These are phyloP conservation scores for Aspergillus persii DNA, from an alignment of 2,329 filamentous ascomycete species.

Conservation along the genomic window DNA sequence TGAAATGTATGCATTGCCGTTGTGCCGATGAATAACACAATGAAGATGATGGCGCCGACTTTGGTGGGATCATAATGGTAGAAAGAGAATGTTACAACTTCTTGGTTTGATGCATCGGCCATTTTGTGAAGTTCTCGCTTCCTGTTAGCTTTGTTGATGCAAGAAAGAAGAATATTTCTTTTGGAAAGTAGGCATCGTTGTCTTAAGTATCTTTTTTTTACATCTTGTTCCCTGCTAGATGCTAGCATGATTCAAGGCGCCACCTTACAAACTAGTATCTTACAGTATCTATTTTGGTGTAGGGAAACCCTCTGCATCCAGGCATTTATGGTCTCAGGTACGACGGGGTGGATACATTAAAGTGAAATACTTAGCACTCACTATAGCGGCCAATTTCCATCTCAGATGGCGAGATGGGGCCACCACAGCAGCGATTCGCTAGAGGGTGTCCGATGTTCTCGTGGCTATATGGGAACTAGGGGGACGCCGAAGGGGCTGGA, in stretches of 20 bases:
- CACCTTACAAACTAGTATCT: too few species aligned
- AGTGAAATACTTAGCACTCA: too few species aligned
- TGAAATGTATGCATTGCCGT: constrained; percentile 15
- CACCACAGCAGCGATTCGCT: neutral
- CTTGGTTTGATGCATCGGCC: neutral
- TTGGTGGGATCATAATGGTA: neutral
- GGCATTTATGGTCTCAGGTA: neutral
- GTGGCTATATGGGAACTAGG: too few species aligned
- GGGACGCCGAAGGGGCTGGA: too few species aligned
- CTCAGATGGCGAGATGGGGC: too few species aligned
- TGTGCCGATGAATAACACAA: neutral
- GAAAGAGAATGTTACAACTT: neutral
- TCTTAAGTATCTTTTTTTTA: neutral
- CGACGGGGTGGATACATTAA: too few species aligned
- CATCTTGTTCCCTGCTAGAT: too few species aligned
- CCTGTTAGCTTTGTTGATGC: neutral
- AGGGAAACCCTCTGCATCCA: neutral
- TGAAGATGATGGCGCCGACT: neutral
- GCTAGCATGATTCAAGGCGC: too few species aligned
- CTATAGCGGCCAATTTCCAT: too few species aligned
- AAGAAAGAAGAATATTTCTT: neutral
- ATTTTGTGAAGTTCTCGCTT: neutral
- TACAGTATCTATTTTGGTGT: too few species aligned
- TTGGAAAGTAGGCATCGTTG: too few species aligned
- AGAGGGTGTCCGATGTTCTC: neutral